Base-by-base conservation (phyloP, 805 yeast species). In the Candida patagonica region DNA sequence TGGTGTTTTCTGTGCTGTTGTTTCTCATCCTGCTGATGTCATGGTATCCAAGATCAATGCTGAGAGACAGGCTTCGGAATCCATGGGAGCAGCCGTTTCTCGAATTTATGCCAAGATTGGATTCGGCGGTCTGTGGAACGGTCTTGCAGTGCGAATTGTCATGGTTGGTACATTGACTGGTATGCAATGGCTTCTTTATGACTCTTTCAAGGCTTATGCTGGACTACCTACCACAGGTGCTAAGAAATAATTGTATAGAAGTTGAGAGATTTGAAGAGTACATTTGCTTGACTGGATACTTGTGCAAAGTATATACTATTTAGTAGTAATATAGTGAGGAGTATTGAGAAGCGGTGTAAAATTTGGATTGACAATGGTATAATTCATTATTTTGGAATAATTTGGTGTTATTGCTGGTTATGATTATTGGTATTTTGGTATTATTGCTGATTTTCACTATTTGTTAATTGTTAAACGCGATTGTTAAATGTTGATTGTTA, bases 141-240 rank as follows among this genome's bases (percentile, higher is more conserved):
- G 98, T 32, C 74, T 89, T 45, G 82, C 87, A 13, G 92, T 87
- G 44, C 82, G 97, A 74, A 88, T 89, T 53, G 74, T 87, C 45
- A 89, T 92, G 98, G 77, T 92, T 61, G 97, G 97, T 69, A 89
- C 97, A 6, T 73, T 89, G 61, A 92, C 97, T 21, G 96, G 96
- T 47, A 75, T 82, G 73, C 98, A 89, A 69, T 89, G 97, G 97
- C 73, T 89, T 58, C 74, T 92, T 46, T 89, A 89, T 67, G 98
- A 92, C 63, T 82, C 95, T 6, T 89, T 89, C 73, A 89, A 89
- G 68, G 94, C 87, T n/a, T 75, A 76, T 52, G 76, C 86, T 43
- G 98, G 98, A 5, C 73, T 89, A 52, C 97, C 97, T 56, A 88
- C 97, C 27, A 82, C 95, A 21, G 97, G 97, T 51, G 71, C 49